phyloP scores from a whole-genome alignment of 495 filamentous ascomycete genomes.

The Corynascus novoguineensis region DNA sequence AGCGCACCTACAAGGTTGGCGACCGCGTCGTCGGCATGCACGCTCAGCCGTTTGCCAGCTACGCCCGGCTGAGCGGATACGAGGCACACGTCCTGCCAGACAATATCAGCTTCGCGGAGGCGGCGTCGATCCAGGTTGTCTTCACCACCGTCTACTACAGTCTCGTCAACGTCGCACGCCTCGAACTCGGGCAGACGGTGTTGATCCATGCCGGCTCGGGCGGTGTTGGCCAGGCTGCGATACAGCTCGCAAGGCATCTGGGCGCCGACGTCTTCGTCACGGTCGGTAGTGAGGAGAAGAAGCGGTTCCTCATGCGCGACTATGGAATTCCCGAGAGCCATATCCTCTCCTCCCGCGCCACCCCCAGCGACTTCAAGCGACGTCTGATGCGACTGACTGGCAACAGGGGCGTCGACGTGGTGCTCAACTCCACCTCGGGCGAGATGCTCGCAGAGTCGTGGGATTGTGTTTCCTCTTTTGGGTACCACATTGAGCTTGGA shows the following conservation, averaged over 20 bases:
- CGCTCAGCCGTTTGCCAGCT: conserved; percentile 3
- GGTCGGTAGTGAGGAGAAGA: conserved; percentile 42
- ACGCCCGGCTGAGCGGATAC: neutral
- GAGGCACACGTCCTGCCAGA: conserved; percentile 14
- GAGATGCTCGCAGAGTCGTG: neutral
- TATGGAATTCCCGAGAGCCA: conserved; percentile 45
- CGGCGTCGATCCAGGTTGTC: conserved; percentile 27
- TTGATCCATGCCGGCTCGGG: conserved; percentile 54
- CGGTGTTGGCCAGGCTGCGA: conserved; percentile 52
- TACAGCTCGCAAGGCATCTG: conserved; percentile 44
- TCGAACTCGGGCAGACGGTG: conserved; percentile 45
- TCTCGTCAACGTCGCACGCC: conserved; percentile 30
- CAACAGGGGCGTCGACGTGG: neutral
- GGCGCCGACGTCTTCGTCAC: conserved; percentile 54
- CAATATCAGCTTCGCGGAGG: conserved; percentile 29
- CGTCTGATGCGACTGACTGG: neutral
- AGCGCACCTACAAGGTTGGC: conserved; percentile 34
- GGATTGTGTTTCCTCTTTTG: neutral
- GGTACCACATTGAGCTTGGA: neutral
- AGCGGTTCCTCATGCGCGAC: conserved; percentile 36
- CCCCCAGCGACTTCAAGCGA: neutral
- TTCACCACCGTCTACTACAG: conserved; percentile 36
- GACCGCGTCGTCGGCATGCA: conserved; percentile 33
- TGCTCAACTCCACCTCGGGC: neutral
- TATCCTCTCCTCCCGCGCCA: conserved; percentile 43